Base-by-base conservation (phyloP, 2,329 filamentous ascomycete species). In the Aspergillus pseudonomiae region DNA sequence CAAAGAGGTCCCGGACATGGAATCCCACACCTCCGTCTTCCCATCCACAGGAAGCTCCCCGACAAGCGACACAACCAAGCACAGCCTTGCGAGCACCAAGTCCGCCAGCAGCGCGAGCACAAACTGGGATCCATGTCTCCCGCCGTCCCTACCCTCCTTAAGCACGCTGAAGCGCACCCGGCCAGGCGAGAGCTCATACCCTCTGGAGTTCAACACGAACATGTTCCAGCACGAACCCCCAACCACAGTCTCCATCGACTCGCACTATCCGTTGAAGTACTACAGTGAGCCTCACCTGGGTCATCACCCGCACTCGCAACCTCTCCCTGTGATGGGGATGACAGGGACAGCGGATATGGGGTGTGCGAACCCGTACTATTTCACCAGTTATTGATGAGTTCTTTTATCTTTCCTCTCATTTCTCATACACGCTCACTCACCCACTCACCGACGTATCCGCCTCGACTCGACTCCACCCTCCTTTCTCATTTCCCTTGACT, bases 331-430 rank as follows among this genome's bases (percentile, higher is more conserved):
- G 30, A 62, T 63, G 10, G 61, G 65, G 12, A 60, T 69, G 5
- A 60, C 67, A 2, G 69, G 67, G 6, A 16, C 43, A 24, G 16
- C 64, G 2, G 66, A 64, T 73, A 66, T 67, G 10, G 60, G 60
- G 2, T 73, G 66, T 50, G 56, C 63, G 9, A 66, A 71, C 24
- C 73, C 73, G 6, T 75, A 74, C 48, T 74, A 74, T 61, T 75
- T 73, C 59, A 65, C 68, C 24, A 72, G 70, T 55, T 74, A 69
- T 46, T 24, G 14, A 24, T 60, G 39, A 41, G 39, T 59, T 54
- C 41, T 41, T 67, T 69, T 60, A 57, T 57, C 16, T 41, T 41
- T n/a, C 16, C 16, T 19, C 36, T 41, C 36, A 41, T 19, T 41
- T 19, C 36, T 41, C 12, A 19, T 9, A n/a, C 12, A 36, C 14